Evolutionary conservation across 2,329 filamentous ascomycete species (phyloP).

Genomic region (Arachnomyces sp.): DNA sequence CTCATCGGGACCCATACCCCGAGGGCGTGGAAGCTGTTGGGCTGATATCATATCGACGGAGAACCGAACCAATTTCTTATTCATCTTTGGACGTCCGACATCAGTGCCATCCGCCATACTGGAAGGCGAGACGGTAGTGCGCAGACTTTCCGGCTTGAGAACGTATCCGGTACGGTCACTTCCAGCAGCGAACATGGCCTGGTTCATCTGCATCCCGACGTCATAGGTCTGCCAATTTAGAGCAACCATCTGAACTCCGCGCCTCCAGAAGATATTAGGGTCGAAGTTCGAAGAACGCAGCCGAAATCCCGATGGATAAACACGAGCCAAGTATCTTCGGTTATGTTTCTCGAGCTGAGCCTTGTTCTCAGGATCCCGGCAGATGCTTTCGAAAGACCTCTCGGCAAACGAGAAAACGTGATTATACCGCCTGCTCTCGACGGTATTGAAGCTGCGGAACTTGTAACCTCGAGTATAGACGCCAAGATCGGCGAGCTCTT

Average conservation of each 20-base stretch:
- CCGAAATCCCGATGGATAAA: slow-evolving; percentile 79
- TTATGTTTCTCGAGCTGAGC: slow-evolving; percentile 81
- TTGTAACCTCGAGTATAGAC: slow-evolving; percentile 74
- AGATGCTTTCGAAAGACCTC: slow-evolving; percentile 74
- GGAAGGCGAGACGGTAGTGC: slow-evolving; percentile 31
- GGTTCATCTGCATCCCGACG: slow-evolving; percentile 89
- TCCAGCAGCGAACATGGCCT: slow-evolving; percentile 92
- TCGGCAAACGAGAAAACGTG: slow-evolving; percentile 96
- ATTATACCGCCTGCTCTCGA: slow-evolving; percentile 79
- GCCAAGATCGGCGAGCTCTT: slow-evolving; percentile 74
- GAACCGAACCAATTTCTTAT: slow-evolving; percentile 76
- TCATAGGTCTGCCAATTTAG: slow-evolving; percentile 99
- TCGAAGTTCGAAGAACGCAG: slow-evolving; percentile 91
- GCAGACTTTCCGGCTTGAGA: slow-evolving; percentile 80
- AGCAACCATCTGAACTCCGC: slow-evolving; percentile 94
- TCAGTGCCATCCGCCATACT: slow-evolving; percentile 17
- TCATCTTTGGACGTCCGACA: slow-evolving; percentile 50
- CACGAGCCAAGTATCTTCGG: slow-evolving; percentile 81
- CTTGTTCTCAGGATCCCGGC: slow-evolving; percentile 67
- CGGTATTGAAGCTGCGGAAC: slow-evolving; percentile 69
- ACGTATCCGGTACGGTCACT: slow-evolving; percentile 86
- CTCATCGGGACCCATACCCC: slow-evolving; percentile 61
- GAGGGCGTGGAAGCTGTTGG: slow-evolving; percentile 83
- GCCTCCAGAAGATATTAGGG: slow-evolving; percentile 85
- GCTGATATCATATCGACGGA: slow-evolving; percentile 85